Evolutionary conservation across 2,329 filamentous ascomycete genomes (phyloP).

Genomic region (Nemania sp.): DNA sequence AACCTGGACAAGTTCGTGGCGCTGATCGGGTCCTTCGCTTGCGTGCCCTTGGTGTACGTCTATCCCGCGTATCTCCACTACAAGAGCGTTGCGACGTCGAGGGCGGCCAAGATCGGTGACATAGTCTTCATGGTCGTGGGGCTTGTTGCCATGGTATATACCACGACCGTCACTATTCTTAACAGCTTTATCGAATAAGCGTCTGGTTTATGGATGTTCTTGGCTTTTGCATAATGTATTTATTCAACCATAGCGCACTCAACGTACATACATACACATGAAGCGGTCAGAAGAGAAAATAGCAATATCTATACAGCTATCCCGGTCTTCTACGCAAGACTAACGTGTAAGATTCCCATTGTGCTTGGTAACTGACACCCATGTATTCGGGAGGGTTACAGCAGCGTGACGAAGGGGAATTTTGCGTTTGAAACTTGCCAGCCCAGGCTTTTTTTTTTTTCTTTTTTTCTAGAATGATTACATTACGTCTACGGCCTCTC

Average conservation of each 20-base stretch:
- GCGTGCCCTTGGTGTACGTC: slow-evolving; percentile 76
- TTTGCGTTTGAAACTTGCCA: not conserved
- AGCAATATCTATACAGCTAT: not conserved
- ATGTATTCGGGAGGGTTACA: too few relatives aligned
- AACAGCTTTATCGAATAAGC: slow-evolving; percentile 44
- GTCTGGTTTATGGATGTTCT: not conserved
- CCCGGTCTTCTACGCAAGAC: not conserved
- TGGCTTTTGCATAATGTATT: not conserved
- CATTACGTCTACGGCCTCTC: too few relatives aligned
- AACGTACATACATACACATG: not conserved
- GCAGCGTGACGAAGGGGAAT: not conserved
- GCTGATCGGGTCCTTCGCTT: slow-evolving; percentile 73
- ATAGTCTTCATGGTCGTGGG: slow-evolving; percentile 66
- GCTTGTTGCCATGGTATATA: slow-evolving; percentile 70
- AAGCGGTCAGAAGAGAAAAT: slow-evolving; percentile 16
- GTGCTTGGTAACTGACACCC: too few relatives aligned
- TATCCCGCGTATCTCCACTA: slow-evolving; percentile 75
- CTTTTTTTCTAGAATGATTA: too few relatives aligned
- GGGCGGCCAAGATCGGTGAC: slow-evolving; percentile 61
- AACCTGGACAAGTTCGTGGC: slow-evolving; percentile 77
- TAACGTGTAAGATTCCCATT: too few relatives aligned
- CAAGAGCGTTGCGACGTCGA: slow-evolving; percentile 65
- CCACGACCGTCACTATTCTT: slow-evolving; percentile 64
- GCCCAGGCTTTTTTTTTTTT: too few relatives aligned
- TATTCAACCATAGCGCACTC: not conserved